Conservation (phyloP, 2,329 filamentous ascomycete genomes). For the Colletotrichum sansevieriae region DNA sequence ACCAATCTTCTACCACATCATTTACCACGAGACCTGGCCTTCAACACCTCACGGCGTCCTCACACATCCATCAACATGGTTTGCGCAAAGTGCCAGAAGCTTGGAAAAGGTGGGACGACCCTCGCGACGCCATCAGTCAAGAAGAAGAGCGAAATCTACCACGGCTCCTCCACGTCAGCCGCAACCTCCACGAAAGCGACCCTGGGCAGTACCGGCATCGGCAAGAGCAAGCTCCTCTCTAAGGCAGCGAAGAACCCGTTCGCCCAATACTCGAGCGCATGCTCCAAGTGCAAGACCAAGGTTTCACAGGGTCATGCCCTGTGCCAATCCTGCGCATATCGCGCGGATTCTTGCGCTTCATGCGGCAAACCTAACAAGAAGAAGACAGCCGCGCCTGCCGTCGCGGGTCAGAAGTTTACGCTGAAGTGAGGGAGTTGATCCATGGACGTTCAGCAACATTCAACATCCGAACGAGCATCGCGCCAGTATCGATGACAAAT, state of each 20-base stretch:
- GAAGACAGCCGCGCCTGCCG: constrained; percentile 63
- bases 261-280: constrained; percentile 72
- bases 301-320: constrained; percentile 71
- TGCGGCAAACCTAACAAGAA: constrained; percentile 72
- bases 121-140: constrained; percentile 75
- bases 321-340: constrained; percentile 74
- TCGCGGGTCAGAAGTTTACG: constrained; percentile 73
- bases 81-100: constrained; percentile 74
- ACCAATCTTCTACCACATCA: background rate
- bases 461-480: background rate
- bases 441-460: background rate
- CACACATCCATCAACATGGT: constrained; percentile 62
- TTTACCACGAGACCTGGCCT: background rate
- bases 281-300: constrained; percentile 73
- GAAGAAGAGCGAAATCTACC: constrained; percentile 76
- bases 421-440: constrained; percentile 61
- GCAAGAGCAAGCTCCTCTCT: constrained; percentile 76
- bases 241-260: constrained; percentile 76
- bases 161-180: constrained; percentile 67
- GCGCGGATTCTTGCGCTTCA: constrained; percentile 71
- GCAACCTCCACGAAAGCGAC: constrained; percentile 62
- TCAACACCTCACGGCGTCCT: background rate
- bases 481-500: background rate
- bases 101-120: constrained; percentile 66
- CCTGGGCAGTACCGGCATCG: constrained; percentile 68